Evolutionary conservation across 208 protist species (phyloP), one percentile per base, ranked within the genome.

Genomic region (Acanthamoeba royreba): DNA sequence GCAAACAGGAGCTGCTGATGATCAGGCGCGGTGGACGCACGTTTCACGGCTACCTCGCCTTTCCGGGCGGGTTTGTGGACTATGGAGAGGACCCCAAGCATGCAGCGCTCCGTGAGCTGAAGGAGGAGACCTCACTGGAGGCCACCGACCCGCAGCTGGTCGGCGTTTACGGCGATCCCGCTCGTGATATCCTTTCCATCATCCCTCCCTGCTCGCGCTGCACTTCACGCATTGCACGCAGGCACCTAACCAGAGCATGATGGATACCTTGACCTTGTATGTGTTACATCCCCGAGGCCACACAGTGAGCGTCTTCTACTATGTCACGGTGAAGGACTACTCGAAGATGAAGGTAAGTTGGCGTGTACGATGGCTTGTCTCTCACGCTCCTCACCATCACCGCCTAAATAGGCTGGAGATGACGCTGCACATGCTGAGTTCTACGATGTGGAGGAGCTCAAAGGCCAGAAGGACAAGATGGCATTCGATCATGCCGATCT

Each of bases 361-460:
- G 33, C 9, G 13, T 25, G 13, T 55, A 9, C 9, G 49, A 9
- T 19, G 55, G 55, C 55, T 66, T 35, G 13, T 8, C 0, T 69
- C 8, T 19, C 9, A 11, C 8, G 58, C 1, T 28, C 5, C 33
- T 9, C 61, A 35, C 61, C 4, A n/a, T n/a, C n/a, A n/a, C n/a
- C n/a, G n/a, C n/a, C n/a, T n/a, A n/a, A n/a, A n/a, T n/a, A 74
- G 61, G 61, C 61, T 5, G 61, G 61, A n/a, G 74, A 85, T 85
- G 74, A 85, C 13, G 74, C 74, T 15, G 17, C 45, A 5, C 45
- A 46, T n/a, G 74, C 74, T 17, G 74, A 85, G 13, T 85, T 85
- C 74, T 85, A 85, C 74, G 74, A 85, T n/a, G 74, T 85, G 25
- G 74, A 85, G 45, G 74, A 85, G 40, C 43, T 85, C 17, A 85